phyloP scores from a whole-genome alignment of 1,139 yeast genomes.

The Taphrina deformans region DNA sequence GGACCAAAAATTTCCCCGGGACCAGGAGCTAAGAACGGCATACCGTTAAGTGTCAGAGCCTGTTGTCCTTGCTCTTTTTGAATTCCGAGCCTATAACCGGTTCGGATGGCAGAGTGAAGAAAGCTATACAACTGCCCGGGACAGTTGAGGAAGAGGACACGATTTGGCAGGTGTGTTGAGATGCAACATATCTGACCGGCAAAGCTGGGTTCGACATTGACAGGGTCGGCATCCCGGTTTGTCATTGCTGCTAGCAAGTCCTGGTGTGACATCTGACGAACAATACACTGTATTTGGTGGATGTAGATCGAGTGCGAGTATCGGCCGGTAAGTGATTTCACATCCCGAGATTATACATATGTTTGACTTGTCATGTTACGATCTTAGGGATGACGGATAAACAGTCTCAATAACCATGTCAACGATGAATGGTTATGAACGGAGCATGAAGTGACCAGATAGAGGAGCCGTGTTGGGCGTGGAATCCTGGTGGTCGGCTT shows the following conservation, averaged over 20 bases:
- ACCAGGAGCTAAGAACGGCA: conserved; percentile 20
- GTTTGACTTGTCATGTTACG: too few species aligned
- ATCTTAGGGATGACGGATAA: too few species aligned
- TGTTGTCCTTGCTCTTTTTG: conserved; percentile 20
- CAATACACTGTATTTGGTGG: too few species aligned
- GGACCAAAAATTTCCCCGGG: conserved; percentile 20
- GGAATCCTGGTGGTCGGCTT: background rate
- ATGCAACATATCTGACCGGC: conserved; percentile 21
- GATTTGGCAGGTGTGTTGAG: conserved; percentile 26
- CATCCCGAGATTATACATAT: too few species aligned
- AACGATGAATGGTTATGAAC: too few species aligned
- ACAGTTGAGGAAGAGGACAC: conserved; percentile 16
- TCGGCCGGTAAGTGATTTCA: background rate
- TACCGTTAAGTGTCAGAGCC: conserved; percentile 9
- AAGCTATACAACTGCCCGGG: conserved; percentile 21
- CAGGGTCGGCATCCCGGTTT: conserved; percentile 23
- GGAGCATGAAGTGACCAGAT: background rate
- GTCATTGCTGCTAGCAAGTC: conserved; percentile 18
- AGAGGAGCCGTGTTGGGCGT: background rate
- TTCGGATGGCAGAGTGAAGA: conserved; percentile 17
- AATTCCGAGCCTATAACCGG: conserved; percentile 15
- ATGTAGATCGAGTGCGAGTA: too few species aligned
- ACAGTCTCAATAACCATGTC: too few species aligned
- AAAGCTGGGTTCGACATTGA: conserved; percentile 25
- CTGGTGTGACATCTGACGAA: conserved; percentile 4